phyloP scores from a whole-genome alignment of 441 rosid genomes.

The Hura crepitans region DNA sequence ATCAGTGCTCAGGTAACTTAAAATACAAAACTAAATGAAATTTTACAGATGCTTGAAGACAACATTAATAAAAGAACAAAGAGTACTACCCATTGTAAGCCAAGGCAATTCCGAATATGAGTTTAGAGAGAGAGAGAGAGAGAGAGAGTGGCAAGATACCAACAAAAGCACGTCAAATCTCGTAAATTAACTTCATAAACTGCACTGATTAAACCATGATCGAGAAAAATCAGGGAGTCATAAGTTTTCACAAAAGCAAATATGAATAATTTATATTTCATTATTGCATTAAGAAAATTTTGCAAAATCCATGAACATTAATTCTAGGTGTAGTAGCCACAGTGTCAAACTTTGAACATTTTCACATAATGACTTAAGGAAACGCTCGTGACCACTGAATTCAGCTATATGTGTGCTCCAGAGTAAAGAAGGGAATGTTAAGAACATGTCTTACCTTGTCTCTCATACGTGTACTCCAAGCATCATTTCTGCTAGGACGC shows the following conservation, averaged over 20 bases:
- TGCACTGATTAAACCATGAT: neutral
- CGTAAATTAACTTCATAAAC: neutral
- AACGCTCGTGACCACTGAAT: slow-evolving; percentile 11
- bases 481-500: slow-evolving; percentile 89
- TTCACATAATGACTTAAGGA: neutral
- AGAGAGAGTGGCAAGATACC: neutral
- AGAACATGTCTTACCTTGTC: slow-evolving; percentile 62
- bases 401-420: neutral
- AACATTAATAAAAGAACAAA: neutral
- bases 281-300: neutral
- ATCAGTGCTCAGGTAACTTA: neutral
- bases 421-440: neutral
- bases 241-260: neutral
- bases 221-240: neutral
- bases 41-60: neutral
- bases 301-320: neutral
- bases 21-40: neutral
- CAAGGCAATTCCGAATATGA: neutral
- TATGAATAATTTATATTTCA: neutral
- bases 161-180: neutral
- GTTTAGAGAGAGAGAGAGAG: neutral
- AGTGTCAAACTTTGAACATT: neutral
- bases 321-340: neutral
- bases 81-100: neutral
- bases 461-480: slow-evolving; percentile 97